Base-by-base conservation (phyloP, 768 basidiomycete genomes). In the Boletus rubroflammeus region DNA sequence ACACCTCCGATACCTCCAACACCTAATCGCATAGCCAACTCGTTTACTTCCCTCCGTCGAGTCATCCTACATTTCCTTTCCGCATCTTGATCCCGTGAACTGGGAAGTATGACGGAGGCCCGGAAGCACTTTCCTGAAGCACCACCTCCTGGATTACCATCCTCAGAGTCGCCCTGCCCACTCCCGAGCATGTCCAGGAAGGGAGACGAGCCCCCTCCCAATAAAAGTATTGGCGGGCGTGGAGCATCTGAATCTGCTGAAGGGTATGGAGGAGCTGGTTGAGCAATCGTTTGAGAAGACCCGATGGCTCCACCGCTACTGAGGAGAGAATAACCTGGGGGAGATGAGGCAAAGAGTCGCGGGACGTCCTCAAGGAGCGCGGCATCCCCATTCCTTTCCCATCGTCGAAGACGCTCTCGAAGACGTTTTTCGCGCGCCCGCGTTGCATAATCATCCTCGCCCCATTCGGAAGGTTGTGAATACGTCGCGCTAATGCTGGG, bases 11-110 rank as follows among this genome's bases (percentile, higher is more conserved):
- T 78, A 0, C 81, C 80, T 32, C 86, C 88, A 35, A 92, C 76
- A 6, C 82, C 91, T 83, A 91, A 90, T n/a, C 88, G 81, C 78
- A 90, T 86, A 0, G 81, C 84, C 42, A 93, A 72, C 62, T 90
- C 85, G 66, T 93, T 93, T 51, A 91, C 81, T 60, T 92, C 86
- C 53, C 82, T 75, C 53, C 91, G 76, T 34, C 91, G 75, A 4
- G 73, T 71, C 55, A 85, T 75, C 43, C 91, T 81, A 47, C 75
- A 79, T 8, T 73, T 68, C 41, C 75, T 77, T 64, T 93, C 91
- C 11, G 73, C 70, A 2, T 64, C 59, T 26, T 75, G 65, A 11
- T 85, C 84, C 13, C 91, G 81, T 3, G 71, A 65, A 17, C 72
- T 66, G 5, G 91, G 92, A 7, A 93, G 82, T 26, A 93, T 62